Conservation (phyloP, 345 rosid genomes). For the Angophora floribunda region DNA sequence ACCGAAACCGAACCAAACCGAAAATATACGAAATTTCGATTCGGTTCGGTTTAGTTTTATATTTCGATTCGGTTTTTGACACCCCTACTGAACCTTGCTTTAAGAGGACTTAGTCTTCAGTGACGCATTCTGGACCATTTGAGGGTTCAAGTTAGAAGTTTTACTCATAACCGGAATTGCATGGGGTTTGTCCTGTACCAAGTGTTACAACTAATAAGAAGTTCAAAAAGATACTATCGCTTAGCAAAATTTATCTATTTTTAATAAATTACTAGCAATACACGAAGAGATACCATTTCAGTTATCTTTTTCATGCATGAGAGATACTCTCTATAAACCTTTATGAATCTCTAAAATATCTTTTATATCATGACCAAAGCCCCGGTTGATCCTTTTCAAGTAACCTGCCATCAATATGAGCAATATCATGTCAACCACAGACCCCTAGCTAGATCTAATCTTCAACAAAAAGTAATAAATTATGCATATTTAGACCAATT, state of each 20-base stretch:
- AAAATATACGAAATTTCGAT: too few species aligned
- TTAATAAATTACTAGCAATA: not conserved
- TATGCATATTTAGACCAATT: not conserved
- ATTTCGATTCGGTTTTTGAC: too few species aligned
- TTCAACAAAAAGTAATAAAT: not conserved
- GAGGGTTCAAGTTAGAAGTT: not conserved
- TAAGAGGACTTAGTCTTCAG: not conserved
- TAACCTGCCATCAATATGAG: not conserved
- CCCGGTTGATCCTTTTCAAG: not conserved
- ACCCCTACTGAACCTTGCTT: not conserved
- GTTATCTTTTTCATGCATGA: not conserved
- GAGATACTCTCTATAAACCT: not conserved
- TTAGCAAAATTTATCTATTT: not conserved
- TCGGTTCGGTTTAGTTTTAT: too few species aligned
- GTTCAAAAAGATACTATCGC: not conserved
- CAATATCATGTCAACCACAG: not conserved
- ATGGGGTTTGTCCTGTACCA: not conserved
- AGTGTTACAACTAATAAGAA: not conserved
- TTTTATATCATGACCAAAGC: not conserved
- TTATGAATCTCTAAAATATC: too few species aligned
- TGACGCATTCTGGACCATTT: not conserved
- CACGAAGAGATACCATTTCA: not conserved
- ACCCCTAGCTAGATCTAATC: not conserved
- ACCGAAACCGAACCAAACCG: too few species aligned
- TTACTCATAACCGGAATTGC: not conserved